These are phyloP conservation scores for Meira miltonrushii DNA, from an alignment of 1,284 basidiomycete species.

Conservation along the genomic window DNA sequence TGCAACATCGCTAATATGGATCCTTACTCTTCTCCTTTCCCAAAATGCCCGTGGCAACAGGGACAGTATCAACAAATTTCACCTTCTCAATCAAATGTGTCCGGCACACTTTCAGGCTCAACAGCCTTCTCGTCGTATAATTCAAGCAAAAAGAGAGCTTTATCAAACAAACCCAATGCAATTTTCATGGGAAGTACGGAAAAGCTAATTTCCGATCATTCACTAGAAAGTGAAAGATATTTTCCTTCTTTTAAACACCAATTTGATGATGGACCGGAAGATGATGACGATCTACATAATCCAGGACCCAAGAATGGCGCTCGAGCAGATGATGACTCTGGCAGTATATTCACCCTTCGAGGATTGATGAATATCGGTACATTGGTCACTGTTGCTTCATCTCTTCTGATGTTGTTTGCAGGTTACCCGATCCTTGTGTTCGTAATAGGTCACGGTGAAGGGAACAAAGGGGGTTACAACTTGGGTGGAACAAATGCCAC, in stretches of 20 bases:
- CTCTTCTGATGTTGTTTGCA: constrained; percentile 27
- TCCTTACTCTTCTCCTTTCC: no score
- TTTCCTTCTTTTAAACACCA: not conserved
- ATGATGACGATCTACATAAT: constrained; percentile 25
- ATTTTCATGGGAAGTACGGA: no score
- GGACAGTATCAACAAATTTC: no score
- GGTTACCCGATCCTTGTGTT: constrained; percentile 44
- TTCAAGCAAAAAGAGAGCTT: no score
- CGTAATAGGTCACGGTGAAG: constrained; percentile 13
- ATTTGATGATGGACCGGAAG: constrained; percentile 14
- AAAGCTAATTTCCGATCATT: no score
- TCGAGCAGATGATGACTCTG: not conserved
- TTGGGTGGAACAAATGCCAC: constrained; percentile 26
- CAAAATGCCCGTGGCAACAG: no score
- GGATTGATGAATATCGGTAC: constrained; percentile 30
- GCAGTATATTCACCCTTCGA: constrained; percentile 17
- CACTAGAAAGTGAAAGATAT: no score
- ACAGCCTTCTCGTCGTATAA: no score
- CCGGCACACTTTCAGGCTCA: no score
- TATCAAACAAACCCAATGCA: no score
- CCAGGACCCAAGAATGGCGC: constrained; percentile 7
- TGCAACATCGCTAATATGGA: no score
- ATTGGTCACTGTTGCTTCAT: constrained; percentile 18
- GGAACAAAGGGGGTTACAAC: constrained; percentile 24
- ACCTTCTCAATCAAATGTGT: no score